Conservation (phyloP, 192 early-diverging fungal species). For the Entomortierella parvispora region DNA sequence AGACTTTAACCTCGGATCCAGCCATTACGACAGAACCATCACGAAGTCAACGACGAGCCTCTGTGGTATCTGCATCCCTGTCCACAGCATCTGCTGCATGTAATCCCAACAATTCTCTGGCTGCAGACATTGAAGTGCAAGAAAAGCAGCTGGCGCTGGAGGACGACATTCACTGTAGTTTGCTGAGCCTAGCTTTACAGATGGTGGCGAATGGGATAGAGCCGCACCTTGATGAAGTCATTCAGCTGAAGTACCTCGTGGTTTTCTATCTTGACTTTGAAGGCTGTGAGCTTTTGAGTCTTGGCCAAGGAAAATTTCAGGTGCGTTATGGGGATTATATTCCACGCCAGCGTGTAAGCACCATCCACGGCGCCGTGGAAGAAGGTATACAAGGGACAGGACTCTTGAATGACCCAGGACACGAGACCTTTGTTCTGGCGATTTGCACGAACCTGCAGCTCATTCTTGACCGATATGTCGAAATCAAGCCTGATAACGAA, state of each 20-base stretch:
- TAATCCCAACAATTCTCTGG: not conserved
- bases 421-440: constrained; percentile 41
- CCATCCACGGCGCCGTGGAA: not conserved
- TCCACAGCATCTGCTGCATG: not conserved
- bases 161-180: constrained; percentile 42
- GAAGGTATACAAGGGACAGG: constrained; percentile 1
- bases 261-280: constrained; percentile 63
- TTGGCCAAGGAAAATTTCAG: constrained; percentile 40
- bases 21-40: constrained; percentile 14
- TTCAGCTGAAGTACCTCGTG: constrained; percentile 58
- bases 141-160: constrained; percentile 36
- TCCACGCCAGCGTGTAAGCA: constrained; percentile 33
- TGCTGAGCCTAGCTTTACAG: constrained; percentile 63
- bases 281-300: constrained; percentile 50
- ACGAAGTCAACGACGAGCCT: constrained; percentile 21
- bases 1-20: not conserved
- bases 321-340: constrained; percentile 57
- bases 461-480: constrained; percentile 39
- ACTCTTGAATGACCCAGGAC: constrained; percentile 34
- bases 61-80: constrained; percentile 7
- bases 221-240: constrained; percentile 56
- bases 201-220: constrained; percentile 64
- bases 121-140: not conserved
- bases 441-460: constrained; percentile 45
- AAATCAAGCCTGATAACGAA: constrained; percentile 45